These are phyloP conservation scores for Daedalea quercina DNA, from an alignment of 768 basidiomycete genomes.

Conservation along the genomic window DNA sequence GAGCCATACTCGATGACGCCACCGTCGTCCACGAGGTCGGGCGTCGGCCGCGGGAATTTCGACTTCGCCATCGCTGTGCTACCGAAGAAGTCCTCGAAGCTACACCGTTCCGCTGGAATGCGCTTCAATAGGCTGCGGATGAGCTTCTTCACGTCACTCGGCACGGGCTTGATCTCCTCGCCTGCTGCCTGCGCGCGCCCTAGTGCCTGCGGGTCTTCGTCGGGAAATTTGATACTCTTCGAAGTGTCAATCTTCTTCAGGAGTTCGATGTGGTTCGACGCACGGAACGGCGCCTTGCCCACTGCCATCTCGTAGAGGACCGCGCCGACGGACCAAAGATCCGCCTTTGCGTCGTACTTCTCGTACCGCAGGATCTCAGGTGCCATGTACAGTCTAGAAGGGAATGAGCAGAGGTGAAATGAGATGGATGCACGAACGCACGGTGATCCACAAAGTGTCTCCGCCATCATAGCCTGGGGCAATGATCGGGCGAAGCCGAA, in stretches of 20 bases:
- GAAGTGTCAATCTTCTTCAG: constrained; percentile 87
- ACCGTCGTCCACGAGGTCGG: constrained; percentile 22
- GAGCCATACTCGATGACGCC: constrained; percentile 18
- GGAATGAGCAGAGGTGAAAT: not conserved
- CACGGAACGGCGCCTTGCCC: constrained; percentile 91
- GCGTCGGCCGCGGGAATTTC: constrained; percentile 59
- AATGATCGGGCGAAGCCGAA: constrained; percentile 96
- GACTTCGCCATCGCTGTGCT: constrained; percentile 71
- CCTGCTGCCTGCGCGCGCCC: constrained; percentile 38
- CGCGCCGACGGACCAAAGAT: constrained; percentile 97
- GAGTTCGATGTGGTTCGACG: constrained; percentile 93
- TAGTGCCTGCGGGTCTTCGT: constrained; percentile 64
- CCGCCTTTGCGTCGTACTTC: constrained; percentile 96
- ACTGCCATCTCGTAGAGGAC: constrained; percentile 95
- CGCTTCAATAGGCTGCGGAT: constrained; percentile 81
- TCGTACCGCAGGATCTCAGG: constrained; percentile 96
- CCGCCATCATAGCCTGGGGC: constrained; percentile 90
- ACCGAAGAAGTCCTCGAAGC: constrained; percentile 89
- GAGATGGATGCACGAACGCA: constrained; percentile 34
- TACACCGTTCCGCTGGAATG: constrained; percentile 76
- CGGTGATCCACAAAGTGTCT: constrained; percentile 97
- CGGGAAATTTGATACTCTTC: constrained; percentile 92
- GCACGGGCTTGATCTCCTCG: constrained; percentile 52
- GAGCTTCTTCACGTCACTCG: constrained; percentile 80
- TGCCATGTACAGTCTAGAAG: constrained; percentile 87